Evolutionary conservation across 805 yeast genomes (phyloP).

Genomic region (Saccharomycopsis selenospora): DNA sequence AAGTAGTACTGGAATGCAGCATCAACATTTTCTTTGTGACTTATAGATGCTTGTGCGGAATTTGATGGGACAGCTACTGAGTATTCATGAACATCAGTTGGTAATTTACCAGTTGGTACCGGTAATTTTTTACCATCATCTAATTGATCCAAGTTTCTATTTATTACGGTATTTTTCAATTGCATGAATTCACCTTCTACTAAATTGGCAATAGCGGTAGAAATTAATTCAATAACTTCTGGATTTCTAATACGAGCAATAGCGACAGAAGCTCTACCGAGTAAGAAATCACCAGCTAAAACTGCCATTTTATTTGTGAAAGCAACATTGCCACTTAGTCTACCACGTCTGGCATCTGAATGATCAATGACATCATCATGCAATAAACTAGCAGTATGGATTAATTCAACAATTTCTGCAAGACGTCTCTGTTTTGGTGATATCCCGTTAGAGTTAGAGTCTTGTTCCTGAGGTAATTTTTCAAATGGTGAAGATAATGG

Average conservation of each 20-base stretch:
- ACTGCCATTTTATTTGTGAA: slow-evolving; percentile 97
- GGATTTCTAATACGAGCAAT: slow-evolving; percentile 89
- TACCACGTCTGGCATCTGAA: slow-evolving; percentile 81
- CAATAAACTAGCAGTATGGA: slow-evolving; percentile 89
- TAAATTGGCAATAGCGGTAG: slow-evolving; percentile 92
- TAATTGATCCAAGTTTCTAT: slow-evolving; percentile 38
- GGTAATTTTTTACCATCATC: slow-evolving; percentile 45
- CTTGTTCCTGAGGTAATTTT: slow-evolving; percentile 47
- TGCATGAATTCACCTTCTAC: slow-evolving; percentile 99
- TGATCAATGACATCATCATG: slow-evolving; percentile 96
- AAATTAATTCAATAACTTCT: slow-evolving; percentile 93
- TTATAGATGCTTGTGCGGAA: slow-evolving; percentile 25
- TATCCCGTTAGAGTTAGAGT: slow-evolving; percentile 61
- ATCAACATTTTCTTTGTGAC: slow-evolving; percentile 59
- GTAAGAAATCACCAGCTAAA: slow-evolving; percentile 89
- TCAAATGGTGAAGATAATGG: slow-evolving; percentile 81
- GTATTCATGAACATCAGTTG: slow-evolving; percentile 53
- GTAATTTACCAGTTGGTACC: slow-evolving; percentile 53
- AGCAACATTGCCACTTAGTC: slow-evolving; percentile 87
- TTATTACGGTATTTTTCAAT: slow-evolving; percentile 81
- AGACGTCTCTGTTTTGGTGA: slow-evolving; percentile 90
- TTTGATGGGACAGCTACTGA: slow-evolving; percentile 30
- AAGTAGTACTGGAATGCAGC: slow-evolving; percentile 94
- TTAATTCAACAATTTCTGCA: slow-evolving; percentile 97
- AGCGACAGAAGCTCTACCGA: slow-evolving; percentile 95